Base-by-base conservation (phyloP, 768 basidiomycete species). In the Leccinum variicolor region DNA sequence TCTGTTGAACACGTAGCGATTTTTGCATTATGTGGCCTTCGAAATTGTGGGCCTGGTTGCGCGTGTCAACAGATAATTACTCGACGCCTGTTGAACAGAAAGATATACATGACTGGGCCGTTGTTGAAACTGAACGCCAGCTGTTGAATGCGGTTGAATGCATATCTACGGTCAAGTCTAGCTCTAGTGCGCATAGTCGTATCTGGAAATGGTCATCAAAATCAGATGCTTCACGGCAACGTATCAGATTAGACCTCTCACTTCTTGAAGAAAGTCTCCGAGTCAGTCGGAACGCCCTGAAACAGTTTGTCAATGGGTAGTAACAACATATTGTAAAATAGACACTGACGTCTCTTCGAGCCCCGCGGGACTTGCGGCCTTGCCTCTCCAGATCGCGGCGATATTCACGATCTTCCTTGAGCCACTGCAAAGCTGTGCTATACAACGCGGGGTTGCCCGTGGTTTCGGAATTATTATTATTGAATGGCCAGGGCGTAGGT, bases 241-340 rank as follows among this genome's bases (percentile, higher is more conserved):
- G 21, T 25, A 8, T 19, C 17, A n/a, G n/a, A n/a, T n/a, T 33
- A 50, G 9, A 21, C 34, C 85, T 52, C 86, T 53, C 62, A 91
- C 92, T 91, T 92, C 65, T 76, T 84, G 71, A 93, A 96, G 68
- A 96, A 96, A 1, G 79, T 82, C 71, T 94, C 93, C 8, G 89
- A 89, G 65, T 93, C 87, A 7, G 83, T 80, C 17, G 90, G 86
- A 26, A 84, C 77, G 6, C 69, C 73, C 85, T 89, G 64, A 53
- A 62, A 53, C 45, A 6, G 29, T 50, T 17, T 34, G 46, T 64
- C 54, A 55, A 61, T 39, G 23, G 28, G 41, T 52, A 36, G 41
- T 52, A 36, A 26, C 45, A 43, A 21, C 13, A 21, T 29, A 21
- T 31, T 23, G 43, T 28, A 47, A 28, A 48, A 47, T 50, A 48